These are phyloP conservation scores for Aspergillus cristatus DNA, from an alignment of 495 filamentous ascomycete genomes.

Conservation along the genomic window DNA sequence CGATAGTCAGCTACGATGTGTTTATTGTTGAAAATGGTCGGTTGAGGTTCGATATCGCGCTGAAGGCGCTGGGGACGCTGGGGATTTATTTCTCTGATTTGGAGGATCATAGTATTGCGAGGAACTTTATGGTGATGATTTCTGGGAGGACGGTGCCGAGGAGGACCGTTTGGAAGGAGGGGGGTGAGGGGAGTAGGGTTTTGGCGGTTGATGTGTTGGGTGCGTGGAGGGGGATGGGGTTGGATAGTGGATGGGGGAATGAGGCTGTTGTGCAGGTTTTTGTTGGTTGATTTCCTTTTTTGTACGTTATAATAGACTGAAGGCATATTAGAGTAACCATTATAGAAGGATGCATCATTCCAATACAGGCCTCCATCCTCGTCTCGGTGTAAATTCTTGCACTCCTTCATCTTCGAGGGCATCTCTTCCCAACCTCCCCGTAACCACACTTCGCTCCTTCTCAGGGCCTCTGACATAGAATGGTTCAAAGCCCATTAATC, in stretches of 20 bases:
- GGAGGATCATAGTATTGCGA: constrained; percentile 44
- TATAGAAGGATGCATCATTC: constrained; percentile 10
- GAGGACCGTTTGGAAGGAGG: constrained; percentile 54
- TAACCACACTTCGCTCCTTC: constrained; percentile 52
- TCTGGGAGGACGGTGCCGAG: constrained; percentile 57
- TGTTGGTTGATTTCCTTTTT: constrained; percentile 16
- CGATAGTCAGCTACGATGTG: constrained; percentile 52
- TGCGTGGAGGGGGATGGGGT: constrained; percentile 70
- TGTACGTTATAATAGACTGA: neutral
- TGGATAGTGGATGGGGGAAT: constrained; percentile 72
- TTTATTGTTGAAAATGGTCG: constrained; percentile 47
- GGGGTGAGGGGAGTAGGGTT: constrained; percentile 41
- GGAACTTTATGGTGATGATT: constrained; percentile 69
- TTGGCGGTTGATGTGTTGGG: constrained; percentile 66
- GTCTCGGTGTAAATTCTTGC: constrained; percentile 40
- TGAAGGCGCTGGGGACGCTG: constrained; percentile 76
- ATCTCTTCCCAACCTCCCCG: constrained; percentile 46
- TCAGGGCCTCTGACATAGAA: constrained; percentile 52
- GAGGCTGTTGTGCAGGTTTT: constrained; percentile 68
- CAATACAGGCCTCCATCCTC: constrained; percentile 48
- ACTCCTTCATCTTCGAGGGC: constrained; percentile 52
- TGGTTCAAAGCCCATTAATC: constrained; percentile 34
- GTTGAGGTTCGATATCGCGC: constrained; percentile 50
- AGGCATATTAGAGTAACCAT: no score
- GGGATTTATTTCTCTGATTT: constrained; percentile 65